Evolutionary conservation across 2,329 filamentous ascomycete species (phyloP).

Genomic region (Chrysoporthe deuterocubensis): DNA sequence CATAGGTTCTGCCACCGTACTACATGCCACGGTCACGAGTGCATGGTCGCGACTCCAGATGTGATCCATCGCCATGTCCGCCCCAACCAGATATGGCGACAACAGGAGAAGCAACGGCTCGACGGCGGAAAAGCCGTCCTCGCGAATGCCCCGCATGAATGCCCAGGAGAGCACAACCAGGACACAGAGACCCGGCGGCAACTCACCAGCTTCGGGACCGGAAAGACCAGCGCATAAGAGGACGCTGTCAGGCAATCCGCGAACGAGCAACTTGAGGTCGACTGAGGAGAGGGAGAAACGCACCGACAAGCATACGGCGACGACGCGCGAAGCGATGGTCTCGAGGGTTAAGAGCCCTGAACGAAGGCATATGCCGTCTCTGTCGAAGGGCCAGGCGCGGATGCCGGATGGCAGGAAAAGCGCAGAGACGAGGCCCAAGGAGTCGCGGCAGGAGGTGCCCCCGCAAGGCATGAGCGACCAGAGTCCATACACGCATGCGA

Average conservation of each 20-base stretch:
- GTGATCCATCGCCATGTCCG: conserved; percentile 36
- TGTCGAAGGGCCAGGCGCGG: conserved; percentile 40
- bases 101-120: conserved; percentile 33
- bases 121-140: conserved; percentile 28
- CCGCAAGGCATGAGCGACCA: conserved; percentile 50
- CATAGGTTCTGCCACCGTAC: not conserved
- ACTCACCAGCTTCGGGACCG: conserved; percentile 23
- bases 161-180: conserved; percentile 41
- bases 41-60: conserved; percentile 30
- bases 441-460: conserved; percentile 50
- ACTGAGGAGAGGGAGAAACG: conserved; percentile 60
- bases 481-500: conserved; percentile 3
- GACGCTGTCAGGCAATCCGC: conserved; percentile 60
- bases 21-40: conserved; percentile 16
- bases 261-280: conserved; percentile 51
- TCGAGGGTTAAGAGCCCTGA: conserved; percentile 64
- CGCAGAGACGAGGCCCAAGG: conserved; percentile 49
- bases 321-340: conserved; percentile 66
- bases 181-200: conserved; percentile 39
- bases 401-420: conserved; percentile 45
- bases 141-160: conserved; percentile 32
- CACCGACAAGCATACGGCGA: conserved; percentile 61
- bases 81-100: conserved; percentile 34
- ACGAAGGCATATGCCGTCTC: conserved; percentile 43
- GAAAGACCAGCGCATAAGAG: conserved; percentile 54